Percentiles rank a stretch among this genome's conserved stretches.
These are phyloP conservation scores for Neurospora sp. DNA, from an alignment of 495 filamentous ascomycete genomes.

Conservation along the genomic window DNA sequence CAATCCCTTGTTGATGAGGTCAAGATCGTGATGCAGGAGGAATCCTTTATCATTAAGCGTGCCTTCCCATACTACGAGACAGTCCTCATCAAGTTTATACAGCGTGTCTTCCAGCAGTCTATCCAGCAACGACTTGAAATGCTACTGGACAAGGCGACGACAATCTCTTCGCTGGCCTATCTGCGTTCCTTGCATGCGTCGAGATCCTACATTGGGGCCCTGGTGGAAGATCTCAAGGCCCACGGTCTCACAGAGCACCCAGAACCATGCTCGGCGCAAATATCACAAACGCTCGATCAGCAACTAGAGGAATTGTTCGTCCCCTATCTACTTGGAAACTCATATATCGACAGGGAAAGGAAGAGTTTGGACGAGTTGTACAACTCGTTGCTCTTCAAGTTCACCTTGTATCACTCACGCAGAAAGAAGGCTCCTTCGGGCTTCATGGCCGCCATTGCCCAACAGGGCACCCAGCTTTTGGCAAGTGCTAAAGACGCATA, in stretches of 20 bases:
- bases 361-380: slow-evolving; percentile 85
- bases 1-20: slow-evolving; percentile 91
- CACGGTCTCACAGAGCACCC: slow-evolving; percentile 95
- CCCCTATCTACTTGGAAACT: slow-evolving; percentile 86
- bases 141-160: slow-evolving; percentile 88
- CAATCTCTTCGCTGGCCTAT: slow-evolving; percentile 84
- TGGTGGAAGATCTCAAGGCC: slow-evolving; percentile 87
- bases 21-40: slow-evolving; percentile 89
- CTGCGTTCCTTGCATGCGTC: slow-evolving; percentile 85
- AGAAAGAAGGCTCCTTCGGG: slow-evolving; percentile 74
- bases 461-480: slow-evolving; percentile 72
- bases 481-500: slow-evolving; percentile 76
- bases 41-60: slow-evolving; percentile 87
- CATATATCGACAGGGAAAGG: slow-evolving; percentile 91
- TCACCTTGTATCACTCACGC: slow-evolving; percentile 81
- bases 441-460: slow-evolving; percentile 82
- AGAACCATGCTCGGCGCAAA: slow-evolving; percentile 79
- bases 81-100: slow-evolving; percentile 82
- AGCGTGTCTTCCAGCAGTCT: slow-evolving; percentile 94
- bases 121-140: slow-evolving; percentile 93
- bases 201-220: slow-evolving; percentile 66
- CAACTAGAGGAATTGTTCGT: slow-evolving; percentile 95
- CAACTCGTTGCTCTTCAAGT: slow-evolving; percentile 88
- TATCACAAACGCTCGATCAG: slow-evolving; percentile 77
- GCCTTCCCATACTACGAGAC: slow-evolving; percentile 96